Evolutionary conservation across 352 stramenopile genomes (phyloP).

Genomic region (Thalassiosira hispida): DNA sequence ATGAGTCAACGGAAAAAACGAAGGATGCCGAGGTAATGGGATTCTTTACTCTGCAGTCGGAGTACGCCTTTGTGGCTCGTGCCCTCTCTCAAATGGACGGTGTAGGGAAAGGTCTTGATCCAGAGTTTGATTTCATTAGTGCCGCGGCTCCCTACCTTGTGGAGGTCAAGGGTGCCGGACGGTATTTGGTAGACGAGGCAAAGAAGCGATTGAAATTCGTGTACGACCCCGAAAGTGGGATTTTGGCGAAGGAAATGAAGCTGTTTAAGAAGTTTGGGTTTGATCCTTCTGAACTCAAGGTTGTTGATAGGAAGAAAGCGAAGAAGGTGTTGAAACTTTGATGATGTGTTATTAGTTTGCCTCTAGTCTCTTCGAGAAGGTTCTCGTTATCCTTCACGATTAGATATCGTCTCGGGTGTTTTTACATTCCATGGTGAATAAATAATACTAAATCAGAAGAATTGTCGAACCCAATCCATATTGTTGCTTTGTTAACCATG

Average conservation of each 20-base stretch:
- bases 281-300: conserved; percentile 11
- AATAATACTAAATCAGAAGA: too few relatives aligned
- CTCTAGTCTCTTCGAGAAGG: too few relatives aligned
- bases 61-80: conserved; percentile 84
- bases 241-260: conserved; percentile 50
- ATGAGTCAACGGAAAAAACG: conserved; percentile 39
- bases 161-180: conserved; percentile 78
- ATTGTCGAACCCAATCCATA: too few relatives aligned
- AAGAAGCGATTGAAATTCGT: conserved; percentile 62
- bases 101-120: conserved; percentile 80
- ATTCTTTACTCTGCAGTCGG: conserved; percentile 80
- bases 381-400: too few relatives aligned
- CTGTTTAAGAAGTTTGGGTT: conserved; percentile 57
- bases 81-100: conserved; percentile 83
- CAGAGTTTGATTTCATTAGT: conserved; percentile 85
- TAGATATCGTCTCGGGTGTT: too few relatives aligned
- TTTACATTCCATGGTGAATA: too few relatives aligned
- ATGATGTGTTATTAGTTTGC: too few relatives aligned
- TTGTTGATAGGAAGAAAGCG: background rate
- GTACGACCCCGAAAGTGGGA: conserved; percentile 45
- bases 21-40: conserved; percentile 80
- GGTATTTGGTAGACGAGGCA: conserved; percentile 81
- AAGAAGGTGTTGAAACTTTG: too few relatives aligned
- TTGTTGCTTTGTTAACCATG: too few relatives aligned
- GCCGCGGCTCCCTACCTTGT: conserved; percentile 76